Conservation (phyloP, 2,329 filamentous ascomycete genomes). For the Sclerotinia subarctica region DNA sequence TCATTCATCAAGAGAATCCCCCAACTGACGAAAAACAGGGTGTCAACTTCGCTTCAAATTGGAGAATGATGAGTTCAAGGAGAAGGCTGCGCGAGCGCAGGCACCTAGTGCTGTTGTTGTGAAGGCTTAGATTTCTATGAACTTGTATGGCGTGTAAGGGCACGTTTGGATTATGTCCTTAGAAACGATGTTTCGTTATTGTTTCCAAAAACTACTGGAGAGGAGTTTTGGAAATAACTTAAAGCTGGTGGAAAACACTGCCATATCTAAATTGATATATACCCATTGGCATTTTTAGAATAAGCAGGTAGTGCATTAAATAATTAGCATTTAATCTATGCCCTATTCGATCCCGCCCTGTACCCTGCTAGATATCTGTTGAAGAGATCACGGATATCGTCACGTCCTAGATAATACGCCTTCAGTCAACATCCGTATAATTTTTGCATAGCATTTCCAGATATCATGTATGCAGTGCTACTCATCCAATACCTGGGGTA, state of each 20-base stretch:
- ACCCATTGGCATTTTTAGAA: neutral
- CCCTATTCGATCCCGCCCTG: neutral
- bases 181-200: too few species aligned
- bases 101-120: slow-evolving; percentile 35
- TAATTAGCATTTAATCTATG: neutral
- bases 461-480: too few species aligned
- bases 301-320: too few species aligned
- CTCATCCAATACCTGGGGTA: too few species aligned
- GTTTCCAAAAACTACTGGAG: neutral
- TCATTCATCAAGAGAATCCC: too few species aligned
- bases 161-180: too few species aligned
- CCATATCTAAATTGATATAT: neutral
- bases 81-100: slow-evolving; percentile 27
- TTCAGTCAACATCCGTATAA: neutral
- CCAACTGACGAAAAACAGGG: slow-evolving; percentile 24
- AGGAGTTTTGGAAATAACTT: neutral
- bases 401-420: neutral
- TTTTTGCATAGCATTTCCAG: neutral
- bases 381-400: neutral
- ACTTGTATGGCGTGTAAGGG: too few species aligned
- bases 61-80: slow-evolving; percentile 32
- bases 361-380: neutral
- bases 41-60: slow-evolving; percentile 37
- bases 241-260: neutral
- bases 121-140: slow-evolving; percentile 25